Conservation (phyloP, 257 asterid genomes). For the Catharanthus roseus region DNA sequence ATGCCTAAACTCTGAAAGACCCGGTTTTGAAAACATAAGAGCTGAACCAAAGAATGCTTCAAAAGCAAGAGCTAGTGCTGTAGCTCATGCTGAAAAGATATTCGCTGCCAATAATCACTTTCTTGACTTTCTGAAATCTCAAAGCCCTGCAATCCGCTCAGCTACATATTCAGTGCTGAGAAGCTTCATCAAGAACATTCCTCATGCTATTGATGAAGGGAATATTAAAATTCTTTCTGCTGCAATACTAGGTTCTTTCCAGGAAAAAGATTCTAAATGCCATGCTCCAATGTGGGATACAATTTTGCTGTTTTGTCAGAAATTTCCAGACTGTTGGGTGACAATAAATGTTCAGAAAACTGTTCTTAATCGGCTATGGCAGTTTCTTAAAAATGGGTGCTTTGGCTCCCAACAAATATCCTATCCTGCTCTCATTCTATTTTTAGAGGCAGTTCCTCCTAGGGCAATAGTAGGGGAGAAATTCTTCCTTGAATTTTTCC, state of each 20-base stretch:
- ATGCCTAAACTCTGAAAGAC: conserved; percentile 40
- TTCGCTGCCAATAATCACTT: conserved; percentile 60
- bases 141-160: conserved; percentile 70
- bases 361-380: conserved; percentile 57
- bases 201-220: conserved; percentile 63
- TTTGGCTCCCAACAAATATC: conserved; percentile 97
- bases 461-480: conserved; percentile 54
- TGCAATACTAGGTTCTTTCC: conserved; percentile 82
- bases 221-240: conserved; percentile 66
- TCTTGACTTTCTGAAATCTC: conserved; percentile 72
- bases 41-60: conserved; percentile 67
- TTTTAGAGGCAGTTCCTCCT: conserved; percentile 73
- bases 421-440: conserved; percentile 71
- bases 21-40: conserved; percentile 46
- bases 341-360: conserved; percentile 67
- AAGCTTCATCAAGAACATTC: conserved; percentile 73
- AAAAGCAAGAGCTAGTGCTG: conserved; percentile 65
- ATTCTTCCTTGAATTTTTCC: conserved; percentile 72
- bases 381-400: conserved; percentile 86
- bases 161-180: conserved; percentile 72
- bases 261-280: conserved; percentile 76
- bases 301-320: conserved; percentile 51
- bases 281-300: conserved; percentile 95
- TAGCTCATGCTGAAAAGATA: conserved; percentile 61
- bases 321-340: conserved; percentile 77